phyloP scores from a whole-genome alignment of 371 early-diverging fungal species.

The Rozella allomycis region DNA sequence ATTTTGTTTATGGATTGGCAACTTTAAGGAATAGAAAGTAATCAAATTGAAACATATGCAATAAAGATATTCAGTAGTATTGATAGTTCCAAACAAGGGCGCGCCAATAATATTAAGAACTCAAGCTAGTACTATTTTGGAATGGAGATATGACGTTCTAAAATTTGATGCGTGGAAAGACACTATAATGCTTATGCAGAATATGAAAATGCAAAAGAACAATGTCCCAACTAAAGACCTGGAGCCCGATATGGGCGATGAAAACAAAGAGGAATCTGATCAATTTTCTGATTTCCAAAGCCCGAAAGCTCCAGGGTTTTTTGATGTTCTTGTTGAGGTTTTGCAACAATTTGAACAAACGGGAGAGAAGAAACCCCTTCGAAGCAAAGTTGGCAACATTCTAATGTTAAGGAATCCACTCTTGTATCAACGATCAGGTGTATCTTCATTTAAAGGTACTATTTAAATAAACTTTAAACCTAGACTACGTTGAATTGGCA shows the following conservation, averaged over 20 bases:
- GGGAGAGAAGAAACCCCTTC: neutral
- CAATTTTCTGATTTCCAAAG: neutral
- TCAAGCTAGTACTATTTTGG: conserved; percentile 4
- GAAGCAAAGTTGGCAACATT: neutral
- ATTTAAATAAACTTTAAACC: no score
- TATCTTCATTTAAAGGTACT: neutral
- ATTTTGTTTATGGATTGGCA: conserved; percentile 7
- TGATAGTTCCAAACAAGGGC: conserved; percentile 7
- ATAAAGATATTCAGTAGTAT: conserved; percentile 5
- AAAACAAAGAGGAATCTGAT: neutral
- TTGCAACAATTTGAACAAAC: neutral
- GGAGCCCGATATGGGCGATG: no score
- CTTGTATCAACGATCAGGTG: neutral
- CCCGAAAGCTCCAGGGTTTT: conserved; percentile 5
- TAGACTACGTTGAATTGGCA: neutral
- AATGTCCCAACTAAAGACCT: no score
- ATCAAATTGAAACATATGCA: neutral
- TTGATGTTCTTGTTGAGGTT: conserved; percentile 5
- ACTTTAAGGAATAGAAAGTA: conserved; percentile 3
- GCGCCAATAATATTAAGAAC: conserved; percentile 3
- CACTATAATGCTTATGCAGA: no score
- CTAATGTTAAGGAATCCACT: neutral
- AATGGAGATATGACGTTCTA: conserved; percentile 7
- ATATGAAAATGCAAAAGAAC: neutral
- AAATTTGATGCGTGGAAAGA: conserved; percentile 3